A percentile compares a stretch with the other conserved stretches of the same genome.
Evolutionary conservation across 2,329 filamentous ascomycete genomes (phyloP).

Genomic region (Plenodomus biglobosus): DNA sequence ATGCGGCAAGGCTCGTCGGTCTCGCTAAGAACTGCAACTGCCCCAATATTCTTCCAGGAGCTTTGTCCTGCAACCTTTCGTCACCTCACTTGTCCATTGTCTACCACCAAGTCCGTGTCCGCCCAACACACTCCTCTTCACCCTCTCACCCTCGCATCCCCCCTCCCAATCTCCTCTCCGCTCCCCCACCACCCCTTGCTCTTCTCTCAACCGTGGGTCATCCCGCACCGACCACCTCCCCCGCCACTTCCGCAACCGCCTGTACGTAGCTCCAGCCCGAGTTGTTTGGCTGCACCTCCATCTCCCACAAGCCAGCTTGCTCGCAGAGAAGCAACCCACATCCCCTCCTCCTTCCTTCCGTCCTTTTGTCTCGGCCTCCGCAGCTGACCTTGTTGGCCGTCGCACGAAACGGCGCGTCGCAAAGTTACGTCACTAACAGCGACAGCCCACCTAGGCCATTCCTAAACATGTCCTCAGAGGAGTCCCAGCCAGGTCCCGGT

Average conservation of each 20-base stretch:
- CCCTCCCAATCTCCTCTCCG: slow-evolving; percentile 17
- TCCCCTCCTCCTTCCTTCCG: slow-evolving; percentile 7
- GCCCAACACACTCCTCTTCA: slow-evolving; percentile 23
- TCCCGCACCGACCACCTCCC: slow-evolving; percentile 38
- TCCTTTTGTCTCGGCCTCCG: slow-evolving; percentile 4
- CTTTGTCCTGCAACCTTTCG: slow-evolving; percentile 16
- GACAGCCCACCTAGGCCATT: slow-evolving; percentile 35
- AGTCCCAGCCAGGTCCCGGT: slow-evolving; percentile 34
- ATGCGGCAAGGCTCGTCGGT: slow-evolving; percentile 32
- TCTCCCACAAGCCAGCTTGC: neutral
- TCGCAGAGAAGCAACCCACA: neutral
- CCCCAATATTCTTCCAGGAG: slow-evolving; percentile 9
- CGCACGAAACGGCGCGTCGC: slow-evolving; percentile 15
- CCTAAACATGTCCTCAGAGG: slow-evolving; percentile 49
- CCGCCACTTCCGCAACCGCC: slow-evolving; percentile 38
- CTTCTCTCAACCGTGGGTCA: slow-evolving; percentile 17
- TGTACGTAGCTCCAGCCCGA: slow-evolving; percentile 30
- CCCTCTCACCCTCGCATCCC: slow-evolving; percentile 18
- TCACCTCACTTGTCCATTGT: slow-evolving; percentile 26
- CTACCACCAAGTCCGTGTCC: slow-evolving; percentile 13
- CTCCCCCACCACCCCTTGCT: slow-evolving; percentile 18
- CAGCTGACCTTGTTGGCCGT: slow-evolving; percentile 19
- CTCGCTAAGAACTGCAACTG: slow-evolving; percentile 38
- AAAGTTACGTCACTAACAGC: slow-evolving; percentile 30
- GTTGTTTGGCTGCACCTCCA: slow-evolving; percentile 11